phyloP scores from a whole-genome alignment of 1,139 yeast species.

The Eremothecium sinecaudum region DNA sequence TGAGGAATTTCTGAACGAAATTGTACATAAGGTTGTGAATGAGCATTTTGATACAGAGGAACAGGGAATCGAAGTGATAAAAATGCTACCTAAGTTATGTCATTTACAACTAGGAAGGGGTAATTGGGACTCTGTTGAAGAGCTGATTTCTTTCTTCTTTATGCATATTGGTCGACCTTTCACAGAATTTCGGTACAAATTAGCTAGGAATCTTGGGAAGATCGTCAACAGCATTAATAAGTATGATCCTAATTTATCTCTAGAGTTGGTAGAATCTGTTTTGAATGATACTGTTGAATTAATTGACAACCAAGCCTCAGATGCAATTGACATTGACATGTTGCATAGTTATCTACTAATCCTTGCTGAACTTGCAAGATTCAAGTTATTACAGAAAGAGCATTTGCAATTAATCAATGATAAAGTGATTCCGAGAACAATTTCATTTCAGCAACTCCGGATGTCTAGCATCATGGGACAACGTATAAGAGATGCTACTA shows the following conservation, averaged over 20 bases:
- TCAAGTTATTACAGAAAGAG: constrained; percentile 17
- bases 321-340: constrained; percentile 25
- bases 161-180: constrained; percentile 29
- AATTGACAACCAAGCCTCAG: constrained; percentile 15
- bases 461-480: constrained; percentile 48
- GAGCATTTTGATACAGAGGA: constrained; percentile 10
- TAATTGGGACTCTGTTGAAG: constrained; percentile 35
- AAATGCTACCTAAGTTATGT: constrained; percentile 26
- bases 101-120: constrained; percentile 14
- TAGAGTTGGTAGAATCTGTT: constrained; percentile 21
- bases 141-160: constrained; percentile 38
- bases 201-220: constrained; percentile 31
- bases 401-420: constrained; percentile 9
- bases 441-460: constrained; percentile 45
- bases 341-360: constrained; percentile 30
- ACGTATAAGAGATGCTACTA: constrained; percentile 74
- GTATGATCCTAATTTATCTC: constrained; percentile 20
- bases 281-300: constrained; percentile 15
- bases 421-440: constrained; percentile 32
- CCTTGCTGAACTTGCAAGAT: constrained; percentile 33
- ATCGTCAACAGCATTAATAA: constrained; percentile 17
- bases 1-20: constrained; percentile 3
- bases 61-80: constrained; percentile 13
- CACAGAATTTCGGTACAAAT: constrained; percentile 28
- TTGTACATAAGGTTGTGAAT: constrained; percentile 6